Percentiles rank a stretch among this genome's conserved stretches.
Evolutionary conservation across 139 green algal genomes (phyloP).

Genomic region (Dunaliella sp.): DNA sequence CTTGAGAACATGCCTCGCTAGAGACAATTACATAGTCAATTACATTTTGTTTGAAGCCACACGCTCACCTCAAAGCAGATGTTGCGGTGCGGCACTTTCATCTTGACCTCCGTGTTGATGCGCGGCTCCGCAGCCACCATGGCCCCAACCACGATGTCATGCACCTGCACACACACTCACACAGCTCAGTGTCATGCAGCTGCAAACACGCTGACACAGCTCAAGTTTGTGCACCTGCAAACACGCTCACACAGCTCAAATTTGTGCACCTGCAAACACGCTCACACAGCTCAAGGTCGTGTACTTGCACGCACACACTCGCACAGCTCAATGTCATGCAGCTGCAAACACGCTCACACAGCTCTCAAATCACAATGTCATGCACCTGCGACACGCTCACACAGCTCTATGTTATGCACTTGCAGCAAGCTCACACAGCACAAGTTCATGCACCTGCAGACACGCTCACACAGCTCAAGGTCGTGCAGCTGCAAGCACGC

Average conservation of each 20-base stretch:
- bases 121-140: constrained; percentile 52
- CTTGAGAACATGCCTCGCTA: neutral
- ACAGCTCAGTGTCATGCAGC: neutral
- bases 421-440: constrained; percentile 4
- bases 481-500: neutral
- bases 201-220: neutral
- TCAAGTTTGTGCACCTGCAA: neutral
- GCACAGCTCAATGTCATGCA: neutral
- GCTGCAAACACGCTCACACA: neutral
- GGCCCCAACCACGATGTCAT: constrained; percentile 48
- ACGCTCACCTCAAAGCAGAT: constrained; percentile 56
- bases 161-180: constrained; percentile 27
- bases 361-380: no score
- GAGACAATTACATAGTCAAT: neutral
- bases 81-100: constrained; percentile 55
- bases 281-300: constrained; percentile 40
- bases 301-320: constrained; percentile 23
- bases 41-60: neutral
- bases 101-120: constrained; percentile 61
- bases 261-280: neutral
- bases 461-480: neutral
- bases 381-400: neutral
- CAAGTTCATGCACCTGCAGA: neutral
- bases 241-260: neutral
- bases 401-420: constrained; percentile 46